Conservation (phyloP, 1,139 yeast genomes). For the Suhomyces yuchorum region DNA sequence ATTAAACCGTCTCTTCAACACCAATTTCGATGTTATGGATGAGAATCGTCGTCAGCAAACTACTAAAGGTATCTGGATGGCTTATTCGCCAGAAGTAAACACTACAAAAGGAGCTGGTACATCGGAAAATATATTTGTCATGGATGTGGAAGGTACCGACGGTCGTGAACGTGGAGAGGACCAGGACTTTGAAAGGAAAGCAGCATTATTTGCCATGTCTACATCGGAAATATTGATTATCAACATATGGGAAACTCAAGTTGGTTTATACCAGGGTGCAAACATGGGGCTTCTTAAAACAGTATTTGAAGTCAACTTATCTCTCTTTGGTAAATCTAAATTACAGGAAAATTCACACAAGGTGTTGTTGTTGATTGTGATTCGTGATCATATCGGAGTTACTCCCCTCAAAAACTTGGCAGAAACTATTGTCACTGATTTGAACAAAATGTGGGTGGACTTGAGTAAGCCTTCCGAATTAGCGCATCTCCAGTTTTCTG, state of each 20-base stretch:
- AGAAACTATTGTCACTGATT: slow-evolving; percentile 66
- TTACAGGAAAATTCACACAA: slow-evolving; percentile 51
- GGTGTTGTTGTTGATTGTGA: slow-evolving; percentile 80
- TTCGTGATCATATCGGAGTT: slow-evolving; percentile 87
- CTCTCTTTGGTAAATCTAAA: slow-evolving; percentile 62
- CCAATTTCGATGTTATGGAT: slow-evolving; percentile 91
- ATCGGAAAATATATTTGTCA: slow-evolving; percentile 61
- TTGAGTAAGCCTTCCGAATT: slow-evolving; percentile 73
- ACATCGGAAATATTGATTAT: slow-evolving; percentile 89
- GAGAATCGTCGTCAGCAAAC: slow-evolving; percentile 80
- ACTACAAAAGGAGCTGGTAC: slow-evolving; percentile 21
- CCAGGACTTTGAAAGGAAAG: slow-evolving; percentile 95
- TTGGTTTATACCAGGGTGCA: slow-evolving; percentile 96
- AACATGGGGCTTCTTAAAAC: slow-evolving; percentile 94
- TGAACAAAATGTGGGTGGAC: slow-evolving; percentile 75
- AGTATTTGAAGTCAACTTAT: slow-evolving; percentile 91
- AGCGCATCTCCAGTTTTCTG: slow-evolving; percentile 54
- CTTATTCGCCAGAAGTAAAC: slow-evolving; percentile 52
- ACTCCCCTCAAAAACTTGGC: slow-evolving; percentile 80
- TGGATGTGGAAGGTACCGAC: slow-evolving; percentile 98
- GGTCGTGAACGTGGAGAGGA: slow-evolving; percentile 98
- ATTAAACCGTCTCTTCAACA: slow-evolving; percentile 80
- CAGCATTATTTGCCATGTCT: slow-evolving; percentile 91
- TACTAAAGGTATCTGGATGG: slow-evolving; percentile 94
- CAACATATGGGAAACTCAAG: slow-evolving; percentile 96